Conservation (phyloP, 345 rosid species). For the Litchi chinensis region DNA sequence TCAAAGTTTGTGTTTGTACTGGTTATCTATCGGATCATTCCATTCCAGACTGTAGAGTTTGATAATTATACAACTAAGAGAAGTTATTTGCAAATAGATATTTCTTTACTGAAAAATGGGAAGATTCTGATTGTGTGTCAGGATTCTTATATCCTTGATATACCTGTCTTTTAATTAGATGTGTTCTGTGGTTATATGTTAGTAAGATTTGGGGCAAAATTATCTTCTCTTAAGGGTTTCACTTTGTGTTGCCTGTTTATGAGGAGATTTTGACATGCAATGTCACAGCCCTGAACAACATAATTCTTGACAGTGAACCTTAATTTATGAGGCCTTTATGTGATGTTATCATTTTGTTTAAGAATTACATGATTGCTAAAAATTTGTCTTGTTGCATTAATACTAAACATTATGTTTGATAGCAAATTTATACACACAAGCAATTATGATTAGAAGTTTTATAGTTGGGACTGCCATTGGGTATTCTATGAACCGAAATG, state of each 20-base stretch:
- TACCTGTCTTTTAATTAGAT: not conserved
- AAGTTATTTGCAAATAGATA: not conserved
- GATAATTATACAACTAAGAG: not conserved
- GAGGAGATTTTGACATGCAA: not conserved
- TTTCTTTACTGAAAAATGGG: not conserved
- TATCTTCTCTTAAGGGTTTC: not conserved
- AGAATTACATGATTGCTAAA: not conserved
- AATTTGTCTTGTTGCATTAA: not conserved
- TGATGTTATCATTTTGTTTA: not conserved
- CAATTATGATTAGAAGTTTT: not conserved
- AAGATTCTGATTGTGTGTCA: not conserved
- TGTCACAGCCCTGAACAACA: not conserved
- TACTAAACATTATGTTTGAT: not conserved
- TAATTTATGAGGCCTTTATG: not conserved
- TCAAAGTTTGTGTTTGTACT: constrained; percentile 8
- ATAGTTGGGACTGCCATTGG: not conserved
- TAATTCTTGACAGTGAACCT: not conserved
- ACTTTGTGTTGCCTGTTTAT: not conserved
- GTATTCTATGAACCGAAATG: not conserved
- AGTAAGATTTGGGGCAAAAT: not conserved
- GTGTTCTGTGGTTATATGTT: not conserved
- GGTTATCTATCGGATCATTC: constrained; percentile 9
- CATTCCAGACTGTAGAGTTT: not conserved
- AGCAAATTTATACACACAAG: not conserved
- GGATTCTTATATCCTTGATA: not conserved